Base-by-base conservation (phyloP, 257 asterid species). In the Eucommia ulmoides region DNA sequence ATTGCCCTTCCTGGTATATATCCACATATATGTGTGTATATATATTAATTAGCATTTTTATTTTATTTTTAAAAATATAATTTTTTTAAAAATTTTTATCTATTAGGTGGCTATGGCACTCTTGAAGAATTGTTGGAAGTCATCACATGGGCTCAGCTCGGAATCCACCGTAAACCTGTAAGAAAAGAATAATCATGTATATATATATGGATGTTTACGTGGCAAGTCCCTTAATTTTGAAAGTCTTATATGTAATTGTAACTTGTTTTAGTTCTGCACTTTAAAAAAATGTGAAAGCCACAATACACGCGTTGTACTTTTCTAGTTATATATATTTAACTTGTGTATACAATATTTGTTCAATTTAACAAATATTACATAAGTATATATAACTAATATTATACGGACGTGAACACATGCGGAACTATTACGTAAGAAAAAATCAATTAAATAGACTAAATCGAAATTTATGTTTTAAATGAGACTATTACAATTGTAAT, bases 1-100 rank as follows among this genome's bases (percentile, higher is more conserved):
- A 78, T 82, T 59, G 93, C 88, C 51, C 83, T 82, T 62, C 93
- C 88, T 57, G 93, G 88, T 75, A 55, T 51, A 26, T 26, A n/a
- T n/a, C n/a, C n/a, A n/a, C n/a, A n/a, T n/a, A n/a, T n/a, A n/a
- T n/a, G n/a, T n/a, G n/a, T n/a, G n/a, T n/a, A n/a, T n/a, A n/a
- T n/a, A n/a, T n/a, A n/a, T n/a, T n/a, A n/a, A n/a, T n/a, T n/a
- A n/a, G n/a, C n/a, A n/a, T n/a, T n/a, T n/a, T n/a, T n/a, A n/a
- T n/a, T n/a, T n/a, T n/a, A n/a, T n/a, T n/a, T n/a, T n/a, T n/a
- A n/a, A n/a, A n/a, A n/a, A n/a, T n/a, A n/a, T n/a, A n/a, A n/a
- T n/a, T n/a, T n/a, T n/a, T n/a, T n/a, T n/a, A n/a, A n/a, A n/a
- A n/a, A n/a, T n/a, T n/a, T n/a, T n/a, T n/a, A n/a, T n/a, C n/a